phyloP scores from a whole-genome alignment of 768 basidiomycete species.

The Rhodotorula diobovata region DNA sequence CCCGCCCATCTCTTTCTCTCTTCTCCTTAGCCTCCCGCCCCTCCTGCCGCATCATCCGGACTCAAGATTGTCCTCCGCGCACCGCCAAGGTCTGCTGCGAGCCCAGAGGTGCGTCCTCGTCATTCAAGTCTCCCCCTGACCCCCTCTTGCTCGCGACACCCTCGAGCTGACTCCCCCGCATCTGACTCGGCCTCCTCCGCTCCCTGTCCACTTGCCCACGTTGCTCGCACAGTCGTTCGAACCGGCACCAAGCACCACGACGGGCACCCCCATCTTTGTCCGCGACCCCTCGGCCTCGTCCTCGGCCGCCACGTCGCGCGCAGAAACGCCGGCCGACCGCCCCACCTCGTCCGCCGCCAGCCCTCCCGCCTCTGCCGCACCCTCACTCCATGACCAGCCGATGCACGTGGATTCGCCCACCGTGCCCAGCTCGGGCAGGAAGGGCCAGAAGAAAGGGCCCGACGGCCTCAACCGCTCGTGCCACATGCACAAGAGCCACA shows the following conservation, averaged over 20 bases:
- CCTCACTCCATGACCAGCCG: neutral
- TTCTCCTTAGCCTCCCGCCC: neutral
- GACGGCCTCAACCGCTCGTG: constrained; percentile 27
- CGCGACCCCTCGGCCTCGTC: constrained; percentile 1
- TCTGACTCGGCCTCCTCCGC: neutral
- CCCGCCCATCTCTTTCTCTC: neutral
- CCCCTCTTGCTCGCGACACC: too few species aligned
- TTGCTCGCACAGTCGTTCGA: too few species aligned
- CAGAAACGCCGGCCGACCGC: neutral
- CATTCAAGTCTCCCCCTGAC: neutral
- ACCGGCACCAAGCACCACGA: neutral
- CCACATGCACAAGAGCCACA: constrained; percentile 28
- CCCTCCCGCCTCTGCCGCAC: neutral
- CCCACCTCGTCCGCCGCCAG: neutral
- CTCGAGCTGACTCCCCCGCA: neutral
- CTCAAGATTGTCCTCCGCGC: constrained; percentile 4
- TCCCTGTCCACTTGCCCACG: too few species aligned
- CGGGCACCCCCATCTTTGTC: neutral
- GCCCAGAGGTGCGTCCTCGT: neutral
- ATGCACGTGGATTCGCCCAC: too few species aligned
- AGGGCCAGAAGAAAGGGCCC: neutral
- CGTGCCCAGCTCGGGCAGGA: neutral
- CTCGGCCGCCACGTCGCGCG: neutral
- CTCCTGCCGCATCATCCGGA: neutral
- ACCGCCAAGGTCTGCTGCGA: neutral